These are phyloP conservation scores for Raffaelea arxii DNA, from an alignment of 2,329 filamentous ascomycete genomes.

Conservation along the genomic window DNA sequence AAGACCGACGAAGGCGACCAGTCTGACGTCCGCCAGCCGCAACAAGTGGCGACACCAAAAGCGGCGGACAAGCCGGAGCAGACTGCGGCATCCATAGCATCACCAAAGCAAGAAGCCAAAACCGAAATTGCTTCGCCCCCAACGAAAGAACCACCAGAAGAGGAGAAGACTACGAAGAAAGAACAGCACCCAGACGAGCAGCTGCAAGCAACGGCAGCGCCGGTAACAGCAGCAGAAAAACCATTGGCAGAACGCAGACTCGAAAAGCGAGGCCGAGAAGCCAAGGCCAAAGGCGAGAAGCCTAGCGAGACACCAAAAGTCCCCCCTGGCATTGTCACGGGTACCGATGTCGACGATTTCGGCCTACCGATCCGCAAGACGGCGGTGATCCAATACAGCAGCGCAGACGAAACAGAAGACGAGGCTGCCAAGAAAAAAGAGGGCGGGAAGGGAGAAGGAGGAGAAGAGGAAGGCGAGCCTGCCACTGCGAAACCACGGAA, in stretches of 20 bases:
- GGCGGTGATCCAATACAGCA: constrained; percentile 21
- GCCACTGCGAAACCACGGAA: constrained; percentile 4
- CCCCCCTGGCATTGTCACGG: neutral
- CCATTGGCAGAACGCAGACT: neutral
- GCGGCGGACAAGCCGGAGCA: too few relatives aligned
- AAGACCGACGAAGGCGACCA: neutral
- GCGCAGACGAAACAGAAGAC: constrained; percentile 1
- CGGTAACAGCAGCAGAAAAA: neutral
- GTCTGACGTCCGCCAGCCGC: too few relatives aligned
- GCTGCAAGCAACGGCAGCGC: neutral
- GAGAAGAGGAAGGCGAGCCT: constrained; percentile 3
- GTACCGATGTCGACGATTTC: constrained; percentile 56
- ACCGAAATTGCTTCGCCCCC: too few relatives aligned
- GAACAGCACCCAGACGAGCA: neutral
- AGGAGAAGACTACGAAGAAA: neutral
- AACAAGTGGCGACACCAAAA: neutral
- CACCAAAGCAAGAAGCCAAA: too few relatives aligned
- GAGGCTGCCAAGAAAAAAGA: neutral
- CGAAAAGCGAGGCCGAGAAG: neutral
- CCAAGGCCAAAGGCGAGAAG: neutral
- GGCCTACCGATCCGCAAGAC: constrained; percentile 52
- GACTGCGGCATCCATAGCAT: neutral
- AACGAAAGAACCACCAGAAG: too few relatives aligned
- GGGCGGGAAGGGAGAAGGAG: too few relatives aligned
- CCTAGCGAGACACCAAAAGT: neutral